Evolutionary conservation across 305 asterid species (phyloP).

Genomic region (Fraxinus ornus): DNA sequence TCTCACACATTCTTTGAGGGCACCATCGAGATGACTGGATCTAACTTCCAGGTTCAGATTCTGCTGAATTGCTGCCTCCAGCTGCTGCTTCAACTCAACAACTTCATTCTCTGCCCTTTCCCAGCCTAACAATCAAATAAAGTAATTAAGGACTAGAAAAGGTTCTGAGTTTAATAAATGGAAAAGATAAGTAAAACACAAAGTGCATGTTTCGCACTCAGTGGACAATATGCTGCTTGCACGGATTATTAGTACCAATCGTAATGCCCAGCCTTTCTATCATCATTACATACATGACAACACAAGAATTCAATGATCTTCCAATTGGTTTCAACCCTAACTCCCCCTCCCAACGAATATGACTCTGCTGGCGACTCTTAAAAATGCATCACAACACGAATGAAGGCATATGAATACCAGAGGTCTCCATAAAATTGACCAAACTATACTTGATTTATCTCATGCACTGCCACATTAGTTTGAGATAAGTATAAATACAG

Average conservation of each 20-base stretch:
- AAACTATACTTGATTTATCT: neutral
- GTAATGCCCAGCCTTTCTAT: neutral
- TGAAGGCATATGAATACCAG: neutral
- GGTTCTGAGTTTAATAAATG: neutral
- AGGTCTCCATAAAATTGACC: neutral
- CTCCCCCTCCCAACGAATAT: neutral
- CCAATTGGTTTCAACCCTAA: neutral
- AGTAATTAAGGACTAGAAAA: neutral
- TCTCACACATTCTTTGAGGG: slow-evolving; percentile 79
- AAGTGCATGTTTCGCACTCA: neutral
- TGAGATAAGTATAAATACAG: neutral
- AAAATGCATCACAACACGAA: neutral
- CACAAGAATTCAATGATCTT: neutral
- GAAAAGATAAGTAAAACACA: neutral
- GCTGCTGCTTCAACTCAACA: slow-evolving; percentile 58
- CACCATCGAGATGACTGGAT: slow-evolving; percentile 75
- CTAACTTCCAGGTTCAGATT: slow-evolving; percentile 64
- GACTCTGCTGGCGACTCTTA: neutral
- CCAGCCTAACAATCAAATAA: slow-evolving; percentile 60
- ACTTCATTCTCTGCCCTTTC: slow-evolving; percentile 88
- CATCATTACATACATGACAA: neutral
- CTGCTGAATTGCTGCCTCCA: slow-evolving; percentile 74
- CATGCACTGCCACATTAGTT: neutral
- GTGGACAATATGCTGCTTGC: neutral
- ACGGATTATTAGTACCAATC: neutral